phyloP scores from a whole-genome alignment of 495 filamentous ascomycete species.

The Amniculicola lignicola region DNA sequence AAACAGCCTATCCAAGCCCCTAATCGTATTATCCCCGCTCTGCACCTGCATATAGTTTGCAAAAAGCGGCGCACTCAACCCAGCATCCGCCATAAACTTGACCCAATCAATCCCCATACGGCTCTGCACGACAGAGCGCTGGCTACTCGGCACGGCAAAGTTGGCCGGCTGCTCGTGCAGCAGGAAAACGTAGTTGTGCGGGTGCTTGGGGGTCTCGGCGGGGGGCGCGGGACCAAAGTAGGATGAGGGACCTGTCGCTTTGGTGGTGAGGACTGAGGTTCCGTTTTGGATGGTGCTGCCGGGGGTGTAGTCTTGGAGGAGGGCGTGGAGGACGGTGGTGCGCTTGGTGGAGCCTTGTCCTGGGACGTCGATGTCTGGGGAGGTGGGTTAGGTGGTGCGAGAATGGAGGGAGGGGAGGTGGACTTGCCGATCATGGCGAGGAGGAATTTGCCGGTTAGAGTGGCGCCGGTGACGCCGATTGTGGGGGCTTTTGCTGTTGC shows the following conservation, averaged over 20 bases:
- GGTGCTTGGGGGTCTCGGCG: conserved; percentile 46
- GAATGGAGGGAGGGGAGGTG: not conserved
- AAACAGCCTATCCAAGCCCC: not conserved
- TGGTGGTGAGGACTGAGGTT: conserved; percentile 41
- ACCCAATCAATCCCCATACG: conserved; percentile 46
- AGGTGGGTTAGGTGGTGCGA: too few species aligned
- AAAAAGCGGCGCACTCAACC: conserved; percentile 41
- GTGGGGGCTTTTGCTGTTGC: conserved; percentile 44
- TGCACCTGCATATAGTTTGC: conserved; percentile 45
- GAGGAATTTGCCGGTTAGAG: conserved; percentile 45
- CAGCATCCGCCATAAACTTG: conserved; percentile 43
- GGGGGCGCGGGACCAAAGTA: conserved; percentile 47
- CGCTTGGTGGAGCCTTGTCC: conserved; percentile 17
- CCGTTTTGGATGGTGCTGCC: conserved; percentile 36
- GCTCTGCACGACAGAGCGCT: conserved; percentile 35
- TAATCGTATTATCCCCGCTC: conserved; percentile 27
- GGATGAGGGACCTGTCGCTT: conserved; percentile 41
- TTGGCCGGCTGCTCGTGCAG: conserved; percentile 44
- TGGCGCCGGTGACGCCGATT: conserved; percentile 42
- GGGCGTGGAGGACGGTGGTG: conserved; percentile 46
- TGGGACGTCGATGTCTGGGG: too few species aligned
- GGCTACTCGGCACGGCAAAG: conserved; percentile 40
- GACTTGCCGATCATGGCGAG: conserved; percentile 45
- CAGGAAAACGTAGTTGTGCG: conserved; percentile 49
- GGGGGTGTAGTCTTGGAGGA: conserved; percentile 48